phyloP scores from a whole-genome alignment of 257 asterid genomes.

The Solanum chiquidenum region DNA sequence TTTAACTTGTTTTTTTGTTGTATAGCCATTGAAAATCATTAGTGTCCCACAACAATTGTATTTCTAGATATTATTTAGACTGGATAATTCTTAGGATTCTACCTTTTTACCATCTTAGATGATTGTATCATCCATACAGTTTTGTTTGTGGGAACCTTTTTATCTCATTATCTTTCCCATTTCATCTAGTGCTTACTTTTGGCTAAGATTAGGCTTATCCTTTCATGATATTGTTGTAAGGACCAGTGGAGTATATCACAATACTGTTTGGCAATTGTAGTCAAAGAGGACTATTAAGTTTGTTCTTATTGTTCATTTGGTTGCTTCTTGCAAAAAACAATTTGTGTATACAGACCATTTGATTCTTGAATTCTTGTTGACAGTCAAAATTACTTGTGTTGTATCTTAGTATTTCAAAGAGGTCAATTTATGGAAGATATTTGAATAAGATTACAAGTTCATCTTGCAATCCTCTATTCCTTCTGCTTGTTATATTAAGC shows the following conservation, averaged over 20 bases:
- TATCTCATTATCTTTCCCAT: background rate
- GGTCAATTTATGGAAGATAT: background rate
- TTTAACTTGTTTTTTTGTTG: slow-evolving; percentile 17
- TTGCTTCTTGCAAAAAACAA: background rate
- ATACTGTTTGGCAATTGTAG: background rate
- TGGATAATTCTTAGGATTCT: background rate
- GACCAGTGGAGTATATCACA: background rate
- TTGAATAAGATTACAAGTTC: background rate
- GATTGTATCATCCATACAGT: background rate
- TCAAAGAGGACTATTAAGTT: background rate
- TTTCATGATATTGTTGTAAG: background rate
- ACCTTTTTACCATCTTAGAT: background rate
- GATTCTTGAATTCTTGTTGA: background rate
- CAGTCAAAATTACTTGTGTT: background rate
- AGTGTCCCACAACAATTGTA: slow-evolving; percentile 12
- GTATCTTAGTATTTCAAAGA: background rate
- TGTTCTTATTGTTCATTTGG: background rate
- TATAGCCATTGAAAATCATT: slow-evolving; percentile 33
- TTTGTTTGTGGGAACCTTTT: background rate
- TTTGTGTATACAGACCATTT: background rate
- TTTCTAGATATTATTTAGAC: background rate
- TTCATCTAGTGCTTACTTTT: background rate
- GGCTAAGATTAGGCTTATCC: background rate
- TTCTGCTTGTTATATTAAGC: background rate
- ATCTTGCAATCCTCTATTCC: background rate